Percentiles rank a stretch among this genome's conserved stretches.
phyloP scores from a whole-genome alignment of 164 flowering plant genomes.

The Liriodendron chinense region DNA sequence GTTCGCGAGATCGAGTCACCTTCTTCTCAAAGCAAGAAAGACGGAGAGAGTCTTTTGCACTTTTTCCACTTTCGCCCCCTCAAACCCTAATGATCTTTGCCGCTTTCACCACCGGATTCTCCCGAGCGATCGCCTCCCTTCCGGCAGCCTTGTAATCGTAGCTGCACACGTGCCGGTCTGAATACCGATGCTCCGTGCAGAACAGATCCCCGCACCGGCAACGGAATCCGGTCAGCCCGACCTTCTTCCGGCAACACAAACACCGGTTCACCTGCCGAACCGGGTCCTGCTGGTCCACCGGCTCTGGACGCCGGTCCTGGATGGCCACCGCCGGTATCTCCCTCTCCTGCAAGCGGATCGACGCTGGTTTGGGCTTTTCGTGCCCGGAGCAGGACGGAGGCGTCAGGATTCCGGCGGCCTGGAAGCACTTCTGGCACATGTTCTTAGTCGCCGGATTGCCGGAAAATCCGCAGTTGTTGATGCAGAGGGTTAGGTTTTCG shows the following conservation, averaged over 20 bases:
- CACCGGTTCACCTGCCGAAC: conserved; percentile 34
- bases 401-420: conserved; percentile 13
- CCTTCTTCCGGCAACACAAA: conserved; percentile 38
- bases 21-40: no score
- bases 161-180: conserved; percentile 41
- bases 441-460: conserved; percentile 31
- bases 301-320: background rate
- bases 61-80: background rate
- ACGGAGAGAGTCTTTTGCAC: background rate
- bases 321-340: background rate
- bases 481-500: conserved; percentile 28
- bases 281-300: conserved; percentile 2
- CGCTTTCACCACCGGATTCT: conserved; percentile 48
- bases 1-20: no score
- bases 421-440: conserved; percentile 35
- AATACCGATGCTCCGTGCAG: conserved; percentile 42
- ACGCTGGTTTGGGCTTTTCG: conserved; percentile 11
- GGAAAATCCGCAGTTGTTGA: conserved; percentile 29
- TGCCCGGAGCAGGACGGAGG: conserved; percentile 10
- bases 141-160: conserved; percentile 45
- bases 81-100: conserved; percentile 41
- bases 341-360: conserved; percentile 4
- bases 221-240: conserved; percentile 46
- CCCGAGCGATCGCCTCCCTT: conserved; percentile 39
- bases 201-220: conserved; percentile 53